Base-by-base conservation (phyloP, 768 basidiomycete genomes). In the Phlebiopsis gigantea region DNA sequence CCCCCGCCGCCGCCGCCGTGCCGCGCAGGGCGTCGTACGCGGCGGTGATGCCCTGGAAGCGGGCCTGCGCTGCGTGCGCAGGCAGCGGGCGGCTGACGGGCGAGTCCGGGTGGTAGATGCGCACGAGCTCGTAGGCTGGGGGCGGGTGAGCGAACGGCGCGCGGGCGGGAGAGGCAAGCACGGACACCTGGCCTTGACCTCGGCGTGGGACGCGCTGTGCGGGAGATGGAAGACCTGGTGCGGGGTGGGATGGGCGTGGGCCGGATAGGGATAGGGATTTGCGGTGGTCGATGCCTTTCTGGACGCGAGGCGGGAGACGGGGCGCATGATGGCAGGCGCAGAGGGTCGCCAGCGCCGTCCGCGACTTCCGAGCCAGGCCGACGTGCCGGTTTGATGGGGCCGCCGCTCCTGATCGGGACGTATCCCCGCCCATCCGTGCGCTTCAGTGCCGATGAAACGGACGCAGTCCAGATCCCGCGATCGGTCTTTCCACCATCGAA, bases 101-200 rank as follows among this genome's bases (percentile, higher is more conserved):
- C 42, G 85, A 85, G 68, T 91, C 88, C 2, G 88, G 88, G 67
- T 91, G 88, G 68, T 90, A 88, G 56, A 88, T 76, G 41, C 84
- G 77, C 29, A 90, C 89, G 45, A 91, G 87, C 60, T 90, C 88
- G 64, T 83, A 88, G 69, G 90, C 88, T 91, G 61, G 25, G 4
- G 21, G 21, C 3, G 9, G 1, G 19, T 19, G 43, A 34, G 10
- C n/a, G 42, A 42, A 14, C 24, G 5, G 30, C 46, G 53, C 21
- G 59, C 62, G n/a, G 62, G 64, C 51, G 57, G 62, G 31, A 29
- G 31, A 43, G 7, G 24, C n/a, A 43, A 24, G 22, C 31, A 62
- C 73, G 53, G 25, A 76, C 74, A 76, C 25, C 74, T 64, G 29
- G 69, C 66, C 56, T 76, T 76, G 17, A 76, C 71, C 45, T 73